Percentiles rank a stretch among this genome's conserved stretches.
Conservation (phyloP, 2,329 filamentous ascomycete genomes). For the Corynespora cassiicola region DNA sequence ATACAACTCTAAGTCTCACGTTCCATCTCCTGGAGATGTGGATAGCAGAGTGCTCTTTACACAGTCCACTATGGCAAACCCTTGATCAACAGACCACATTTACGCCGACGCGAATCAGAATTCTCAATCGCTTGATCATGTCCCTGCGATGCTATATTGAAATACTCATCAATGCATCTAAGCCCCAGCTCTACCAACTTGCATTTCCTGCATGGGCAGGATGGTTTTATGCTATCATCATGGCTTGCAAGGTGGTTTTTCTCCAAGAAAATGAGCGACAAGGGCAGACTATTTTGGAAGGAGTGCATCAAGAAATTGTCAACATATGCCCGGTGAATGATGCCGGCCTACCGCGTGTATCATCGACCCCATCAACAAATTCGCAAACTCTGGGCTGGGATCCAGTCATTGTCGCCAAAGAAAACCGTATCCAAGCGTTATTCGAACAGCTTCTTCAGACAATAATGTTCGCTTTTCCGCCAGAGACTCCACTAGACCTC, state of each 20-base stretch:
- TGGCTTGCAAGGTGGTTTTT: conserved; percentile 33
- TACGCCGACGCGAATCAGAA: conserved; percentile 9
- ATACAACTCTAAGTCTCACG: conserved; percentile 12
- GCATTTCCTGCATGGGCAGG: conserved; percentile 21
- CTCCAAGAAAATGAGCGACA: conserved; percentile 25
- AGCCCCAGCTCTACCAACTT: conserved; percentile 18
- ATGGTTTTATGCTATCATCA: conserved; percentile 30
- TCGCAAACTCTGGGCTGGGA: conserved; percentile 19
- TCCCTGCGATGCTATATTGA: conserved; percentile 21
- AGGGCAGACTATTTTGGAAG: conserved; percentile 14
- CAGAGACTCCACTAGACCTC: neutral
- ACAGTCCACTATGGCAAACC: conserved; percentile 21
- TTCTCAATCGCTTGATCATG: conserved; percentile 12
- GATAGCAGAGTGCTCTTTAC: conserved; percentile 28
- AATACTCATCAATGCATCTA: conserved; percentile 10
- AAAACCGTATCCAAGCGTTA: conserved; percentile 15
- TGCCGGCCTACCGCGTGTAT: conserved; percentile 4
- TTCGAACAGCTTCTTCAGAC: conserved; percentile 24
- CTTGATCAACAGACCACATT: neutral
- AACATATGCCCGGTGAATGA: conserved; percentile 11
- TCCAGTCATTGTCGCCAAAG: conserved; percentile 20
- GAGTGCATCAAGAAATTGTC: conserved; percentile 15
- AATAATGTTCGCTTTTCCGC: conserved; percentile 20
- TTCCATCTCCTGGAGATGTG: conserved; percentile 18
- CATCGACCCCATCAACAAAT: neutral